Evolutionary conservation across 305 asterid genomes (phyloP).

Genomic region (Fraxinus ornus): DNA sequence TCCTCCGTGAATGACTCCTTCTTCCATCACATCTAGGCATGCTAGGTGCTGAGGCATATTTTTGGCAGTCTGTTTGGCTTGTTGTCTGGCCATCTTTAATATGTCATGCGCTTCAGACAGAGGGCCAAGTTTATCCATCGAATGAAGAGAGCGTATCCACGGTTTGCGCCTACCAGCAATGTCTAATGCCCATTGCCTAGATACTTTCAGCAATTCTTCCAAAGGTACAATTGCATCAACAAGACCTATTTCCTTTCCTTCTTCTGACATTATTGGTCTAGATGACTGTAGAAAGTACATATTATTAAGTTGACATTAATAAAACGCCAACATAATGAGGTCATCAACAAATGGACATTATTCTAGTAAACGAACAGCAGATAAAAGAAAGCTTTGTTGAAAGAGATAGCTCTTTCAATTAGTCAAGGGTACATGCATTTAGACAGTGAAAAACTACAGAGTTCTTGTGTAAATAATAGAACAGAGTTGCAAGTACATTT

Average conservation of each 20-base stretch:
- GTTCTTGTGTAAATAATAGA: not conserved
- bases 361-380: slow-evolving; percentile 11
- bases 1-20: slow-evolving; percentile 89
- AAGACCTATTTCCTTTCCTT: slow-evolving; percentile 80
- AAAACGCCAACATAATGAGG: slow-evolving; percentile 9
- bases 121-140: slow-evolving; percentile 69
- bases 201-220: slow-evolving; percentile 60
- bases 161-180: slow-evolving; percentile 69
- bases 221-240: slow-evolving; percentile 78
- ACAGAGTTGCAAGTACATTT: not conserved
- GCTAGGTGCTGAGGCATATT: slow-evolving; percentile 86
- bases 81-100: slow-evolving; percentile 62
- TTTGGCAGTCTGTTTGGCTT: slow-evolving; percentile 61
- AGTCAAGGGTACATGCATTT: not conserved
- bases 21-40: slow-evolving; percentile 86
- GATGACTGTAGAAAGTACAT: slow-evolving; percentile 54
- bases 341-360: slow-evolving; percentile 14
- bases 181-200: slow-evolving; percentile 81
- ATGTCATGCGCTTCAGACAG: slow-evolving; percentile 58
- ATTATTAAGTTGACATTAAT: slow-evolving; percentile 10
- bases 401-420: not conserved
- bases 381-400: not conserved
- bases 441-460: not conserved
- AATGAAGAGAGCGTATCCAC: slow-evolving; percentile 82
- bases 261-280: slow-evolving; percentile 71